Evolutionary conservation across 495 filamentous ascomycete species (phyloP), one percentile per base, ranked within the genome.

Genomic region (Penicillium paradoxum): DNA sequence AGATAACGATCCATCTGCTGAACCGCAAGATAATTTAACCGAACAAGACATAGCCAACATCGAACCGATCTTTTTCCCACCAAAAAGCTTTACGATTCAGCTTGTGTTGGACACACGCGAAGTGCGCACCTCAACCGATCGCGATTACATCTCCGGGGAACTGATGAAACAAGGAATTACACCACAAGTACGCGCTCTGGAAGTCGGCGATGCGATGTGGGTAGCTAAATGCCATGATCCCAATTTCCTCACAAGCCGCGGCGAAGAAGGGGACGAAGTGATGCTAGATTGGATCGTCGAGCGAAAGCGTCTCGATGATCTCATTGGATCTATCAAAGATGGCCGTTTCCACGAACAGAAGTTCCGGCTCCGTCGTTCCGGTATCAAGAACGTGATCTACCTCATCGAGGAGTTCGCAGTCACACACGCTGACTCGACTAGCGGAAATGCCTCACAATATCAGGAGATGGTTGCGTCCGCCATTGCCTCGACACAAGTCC

Each of bases 291-390:
- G 82, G 74, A 88, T 95, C 25, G 78, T 92, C 0, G 89, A 95
- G 68, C 80, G 89, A 43, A 95, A 95, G 60, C 78, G 89, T 2
- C 77, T 91, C 0, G 89, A 95, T 57, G 89, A 95, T 66, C 75
- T 95, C 4, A 74, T 93, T 7, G 72, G 79, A 22, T 89, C 85
- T 40, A 88, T 93, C 64, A 91, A 86, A 65, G 89, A 93, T 46
- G 87, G 88, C 0, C 82, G 89, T 0, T 93, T 91, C 59, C 85
- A 85, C 57, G 89, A 95, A 59, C 89, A 95, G 56, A 93, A 95
- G 58, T 92, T 90, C 57, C 84, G 89, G 1, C 77, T 92, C 3
- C 76, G 77, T 33, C 83, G 83, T 47, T 85, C 81, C 0, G 88
- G 88, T 1, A 72, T 91, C 25, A 82, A 79, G 50, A 87, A 91